phyloP scores from a whole-genome alignment of 2,329 filamentous ascomycete genomes.

The Penicillium vulpinum region DNA sequence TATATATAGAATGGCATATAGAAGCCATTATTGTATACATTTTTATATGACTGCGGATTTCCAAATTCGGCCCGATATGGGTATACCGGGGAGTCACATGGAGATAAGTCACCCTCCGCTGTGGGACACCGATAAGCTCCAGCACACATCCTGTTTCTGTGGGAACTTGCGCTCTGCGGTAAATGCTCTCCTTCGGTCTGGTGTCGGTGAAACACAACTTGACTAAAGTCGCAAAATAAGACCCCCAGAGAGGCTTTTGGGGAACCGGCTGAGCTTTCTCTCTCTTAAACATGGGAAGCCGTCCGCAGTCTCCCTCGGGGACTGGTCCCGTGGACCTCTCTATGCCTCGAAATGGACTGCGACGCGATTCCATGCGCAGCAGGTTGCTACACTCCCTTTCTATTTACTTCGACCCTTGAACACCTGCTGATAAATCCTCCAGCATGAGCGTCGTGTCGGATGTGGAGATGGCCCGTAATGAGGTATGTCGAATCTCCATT shows the following conservation, averaged over 20 bases:
- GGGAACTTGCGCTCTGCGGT: not conserved
- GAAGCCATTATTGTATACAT: not conserved
- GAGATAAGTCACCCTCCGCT: conserved; percentile 10
- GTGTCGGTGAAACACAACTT: not conserved
- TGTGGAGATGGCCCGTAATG: conserved; percentile 98
- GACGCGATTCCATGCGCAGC: conserved; percentile 43
- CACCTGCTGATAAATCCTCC: conserved; percentile 19
- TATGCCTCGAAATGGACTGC: conserved; percentile 24
- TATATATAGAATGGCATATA: not conserved
- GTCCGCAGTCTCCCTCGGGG: conserved; percentile 27
- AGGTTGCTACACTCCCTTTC: conserved; percentile 26
- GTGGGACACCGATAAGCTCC: conserved; percentile 11
- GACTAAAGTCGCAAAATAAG: not conserved
- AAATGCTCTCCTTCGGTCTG: not conserved
- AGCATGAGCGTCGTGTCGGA: conserved; percentile 80
- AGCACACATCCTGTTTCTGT: conserved; percentile 4
- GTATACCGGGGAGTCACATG: conserved; percentile 1
- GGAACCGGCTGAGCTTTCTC: not conserved
- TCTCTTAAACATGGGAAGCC: conserved; percentile 31
- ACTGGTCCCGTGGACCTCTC: conserved; percentile 23
- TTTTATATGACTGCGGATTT: not conserved
- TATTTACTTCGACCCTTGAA: not conserved
- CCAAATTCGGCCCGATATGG: not conserved
- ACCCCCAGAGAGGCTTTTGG: not conserved
- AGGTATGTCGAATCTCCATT: conserved; percentile 56